Evolutionary conservation across 257 asterid species (phyloP), one percentile per base, ranked within the genome.

Genomic region (Solanum gracilifrons): DNA sequence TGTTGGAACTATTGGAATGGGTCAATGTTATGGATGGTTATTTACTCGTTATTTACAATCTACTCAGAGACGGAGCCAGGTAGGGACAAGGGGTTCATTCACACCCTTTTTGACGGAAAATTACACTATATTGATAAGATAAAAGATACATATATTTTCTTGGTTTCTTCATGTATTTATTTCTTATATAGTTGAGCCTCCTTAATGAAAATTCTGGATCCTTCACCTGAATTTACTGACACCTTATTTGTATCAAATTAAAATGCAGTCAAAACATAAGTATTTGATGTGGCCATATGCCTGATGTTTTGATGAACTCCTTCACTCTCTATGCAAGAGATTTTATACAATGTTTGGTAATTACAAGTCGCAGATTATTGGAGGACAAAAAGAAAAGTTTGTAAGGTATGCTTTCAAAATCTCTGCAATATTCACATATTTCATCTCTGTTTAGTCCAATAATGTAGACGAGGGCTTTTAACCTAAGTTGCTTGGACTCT

Each of bases 301-400:
- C 83, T 77, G 89, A 80, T 87, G 87, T 51, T 35, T 75, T 87
- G 89, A 85, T 29, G 58, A 18, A 55, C 82, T 71, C 71, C 76
- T 87, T 62, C 75, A 48, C 74, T 31, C 87, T 89, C 91, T 66
- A 91, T 92, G 95, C 87, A 83, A 51, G 87, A 36, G 86, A 75
- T 90, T 82, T 20, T 62, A 32, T 85, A 89, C 90, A 85, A 95
- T 96, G 98, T 94, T 92, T 85, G 93, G 92, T 87, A 88, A 85
- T 75, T 85, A 88, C 88, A 96, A 94, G 93, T 87, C 97, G 31
- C 98, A 93, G 88, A 91, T 87, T 83, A 92, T 96, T 51, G 97
- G 94, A 27, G 98, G 99, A 72, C 93, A 93, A 88, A 95, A 93
- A 94, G 98, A 94, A 94, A 93, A 91, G 87, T 95, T 95, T 86